Evolutionary conservation across 306 rosid genomes (phyloP), one percentile per base, ranked within the genome.

Genomic region (Ochetophila trinervis): DNA sequence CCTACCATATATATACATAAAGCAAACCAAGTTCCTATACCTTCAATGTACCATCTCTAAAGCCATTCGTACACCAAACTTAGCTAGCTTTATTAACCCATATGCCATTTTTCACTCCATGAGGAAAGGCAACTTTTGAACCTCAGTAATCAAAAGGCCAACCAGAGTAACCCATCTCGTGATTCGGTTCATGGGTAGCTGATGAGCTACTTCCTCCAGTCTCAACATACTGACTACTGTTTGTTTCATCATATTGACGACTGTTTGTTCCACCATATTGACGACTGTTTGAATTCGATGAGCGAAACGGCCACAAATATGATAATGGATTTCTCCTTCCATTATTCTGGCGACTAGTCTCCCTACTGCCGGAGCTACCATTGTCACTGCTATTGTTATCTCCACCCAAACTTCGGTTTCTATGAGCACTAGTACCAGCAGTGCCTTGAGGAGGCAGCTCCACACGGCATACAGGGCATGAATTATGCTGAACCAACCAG

Each of bases 381-480:
- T 30, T 49, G 18, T 62, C 60, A 27, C 51, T 36, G 52, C 66
- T 65, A 66, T 57, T 63, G 62, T 53, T 79, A 51, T 76, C 74
- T 70, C 70, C 80, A 20, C 71, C 82, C 57, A 23, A 50, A 73
- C 68, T 77, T 70, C 65, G 70, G 49, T 42, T 48, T 35, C 76
- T 49, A 35, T 57, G 73, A 58, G 81, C 45, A 52, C 57, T 74
- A 58, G 81, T 37, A 52, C 57, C 71, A 45, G 30, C 55, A 34
- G 74, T 79, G 47, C 86, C 85, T 11, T 73, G 86, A 32, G 87
- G 66, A 17, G 91, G 97, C 61, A 90, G 74, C 81, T 90, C 95
- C 48, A 83, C 70, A 23, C 95, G 89, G 70, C 96, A 90, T 42
- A 90, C 95, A 47, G 96, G 96, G 58, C 97, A 90, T 0, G 97